Conservation (phyloP, 1,139 yeast genomes). For the Meyerozyma smithsonii region DNA sequence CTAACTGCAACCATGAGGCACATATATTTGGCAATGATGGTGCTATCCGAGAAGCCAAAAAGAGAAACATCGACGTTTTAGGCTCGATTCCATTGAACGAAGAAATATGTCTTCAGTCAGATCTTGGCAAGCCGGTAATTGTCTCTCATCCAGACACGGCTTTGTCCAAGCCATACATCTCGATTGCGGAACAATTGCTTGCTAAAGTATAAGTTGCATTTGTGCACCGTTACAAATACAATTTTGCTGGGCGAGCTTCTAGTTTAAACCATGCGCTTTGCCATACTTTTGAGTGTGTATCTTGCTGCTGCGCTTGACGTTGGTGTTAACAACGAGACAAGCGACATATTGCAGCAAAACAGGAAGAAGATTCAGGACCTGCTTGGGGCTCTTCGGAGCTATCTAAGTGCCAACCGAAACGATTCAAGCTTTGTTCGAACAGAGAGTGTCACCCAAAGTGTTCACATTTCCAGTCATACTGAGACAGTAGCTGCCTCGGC, state of each 20-base stretch:
- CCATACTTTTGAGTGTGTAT: background rate
- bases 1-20: constrained; percentile 67
- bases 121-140: constrained; percentile 62
- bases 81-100: constrained; percentile 68
- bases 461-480: too few relatives aligned
- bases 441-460: too few relatives aligned
- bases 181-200: constrained; percentile 35
- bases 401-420: background rate
- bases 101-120: constrained; percentile 58
- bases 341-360: background rate
- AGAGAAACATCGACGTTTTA: constrained; percentile 45
- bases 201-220: background rate
- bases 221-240: constrained; percentile 3
- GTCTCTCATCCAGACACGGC: constrained; percentile 37
- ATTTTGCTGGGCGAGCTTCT: background rate
- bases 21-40: constrained; percentile 76
- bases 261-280: background rate
- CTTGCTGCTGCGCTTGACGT: background rate
- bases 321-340: background rate
- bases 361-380: background rate
- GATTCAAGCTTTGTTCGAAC: too few relatives aligned
- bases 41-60: constrained; percentile 53
- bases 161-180: constrained; percentile 35
- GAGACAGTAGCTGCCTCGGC: too few relatives aligned
- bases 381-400: background rate